Base-by-base conservation (phyloP, 176 grass and related monocot genomes). In the Lolium perenne region DNA sequence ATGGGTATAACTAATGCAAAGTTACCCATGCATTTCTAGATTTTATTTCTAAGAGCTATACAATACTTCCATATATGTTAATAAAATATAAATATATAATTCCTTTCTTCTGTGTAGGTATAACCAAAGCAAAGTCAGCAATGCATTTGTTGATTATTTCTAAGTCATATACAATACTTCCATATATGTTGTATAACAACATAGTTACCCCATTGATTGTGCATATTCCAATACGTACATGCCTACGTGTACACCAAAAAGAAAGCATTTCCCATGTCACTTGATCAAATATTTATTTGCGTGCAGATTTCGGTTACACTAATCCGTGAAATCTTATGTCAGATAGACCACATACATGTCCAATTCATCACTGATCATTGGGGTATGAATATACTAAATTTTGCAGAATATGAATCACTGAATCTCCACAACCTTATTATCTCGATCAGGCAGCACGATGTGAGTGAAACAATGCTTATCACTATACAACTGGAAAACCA, bases 401-500 rank as follows among this genome's bases (percentile, higher is more conserved):
- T 3, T 13, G 60, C 60, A 63, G 21, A 25, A 63, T 13, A 72
- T 47, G 41, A 72, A 45, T 47, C 20, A 14, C 1, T 47, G 41
- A 72, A 45, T 47, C 20, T 23, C 4, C 10, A 21, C 11, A 72
- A 71, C 40, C 13, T n/a, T 62, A 26, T 22, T 22, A 72, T 41
- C 41, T 47, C 21, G 41, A 72, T 72, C 20, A 72, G 69, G 40
- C 20, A 47, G 20, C 69, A 72, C 41, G 23, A 46, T 72, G 41
- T 71, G 20, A 45, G 40, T 71, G 40, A 21, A 46, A 71, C 68
- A 46, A 21, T 71, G 68, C 68, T 22, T 21, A 71, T 46, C 21
- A 46, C 18, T 46, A 71, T 71, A 71, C 38, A 71, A 46, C 18
- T 71, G 38, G 40, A 71, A 71, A 71, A 71, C 20, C 10, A 72